These are phyloP conservation scores for Solanum virginianum DNA, from an alignment of 257 asterid genomes.

Conservation along the genomic window DNA sequence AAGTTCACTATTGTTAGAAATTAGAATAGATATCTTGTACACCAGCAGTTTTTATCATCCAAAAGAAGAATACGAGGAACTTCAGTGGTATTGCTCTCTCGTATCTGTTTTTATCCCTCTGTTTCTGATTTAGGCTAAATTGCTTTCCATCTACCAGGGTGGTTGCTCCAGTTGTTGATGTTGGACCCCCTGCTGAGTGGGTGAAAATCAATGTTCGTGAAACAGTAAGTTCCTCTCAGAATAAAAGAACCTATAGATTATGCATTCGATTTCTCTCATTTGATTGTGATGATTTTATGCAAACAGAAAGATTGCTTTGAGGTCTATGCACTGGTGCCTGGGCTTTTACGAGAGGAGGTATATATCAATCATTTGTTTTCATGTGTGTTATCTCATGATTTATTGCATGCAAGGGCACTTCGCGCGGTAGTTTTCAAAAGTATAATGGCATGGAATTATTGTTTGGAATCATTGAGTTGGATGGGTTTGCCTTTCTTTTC, in stretches of 20 bases:
- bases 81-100: neutral
- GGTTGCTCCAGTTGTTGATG: constrained; percentile 59
- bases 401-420: neutral
- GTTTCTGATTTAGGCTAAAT: constrained; percentile 1
- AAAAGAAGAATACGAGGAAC: neutral
- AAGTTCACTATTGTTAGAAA: neutral
- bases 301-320: constrained; percentile 74
- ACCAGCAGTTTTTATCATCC: neutral
- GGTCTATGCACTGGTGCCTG: constrained; percentile 86
- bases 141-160: constrained; percentile 25
- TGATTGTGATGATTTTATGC: neutral
- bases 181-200: constrained; percentile 93
- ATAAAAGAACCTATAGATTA: neutral
- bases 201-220: constrained; percentile 83
- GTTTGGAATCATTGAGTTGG: neutral
- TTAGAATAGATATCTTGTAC: neutral
- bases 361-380: neutral
- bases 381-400: neutral
- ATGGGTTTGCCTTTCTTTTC: too few species aligned
- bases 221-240: constrained; percentile 40
- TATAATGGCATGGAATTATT: neutral
- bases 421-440: neutral
- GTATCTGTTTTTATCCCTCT: neutral
- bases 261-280: neutral
- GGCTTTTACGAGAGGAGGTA: constrained; percentile 88